phyloP scores from a whole-genome alignment of 23 red algal species.

The Chondrus crispus region DNA sequence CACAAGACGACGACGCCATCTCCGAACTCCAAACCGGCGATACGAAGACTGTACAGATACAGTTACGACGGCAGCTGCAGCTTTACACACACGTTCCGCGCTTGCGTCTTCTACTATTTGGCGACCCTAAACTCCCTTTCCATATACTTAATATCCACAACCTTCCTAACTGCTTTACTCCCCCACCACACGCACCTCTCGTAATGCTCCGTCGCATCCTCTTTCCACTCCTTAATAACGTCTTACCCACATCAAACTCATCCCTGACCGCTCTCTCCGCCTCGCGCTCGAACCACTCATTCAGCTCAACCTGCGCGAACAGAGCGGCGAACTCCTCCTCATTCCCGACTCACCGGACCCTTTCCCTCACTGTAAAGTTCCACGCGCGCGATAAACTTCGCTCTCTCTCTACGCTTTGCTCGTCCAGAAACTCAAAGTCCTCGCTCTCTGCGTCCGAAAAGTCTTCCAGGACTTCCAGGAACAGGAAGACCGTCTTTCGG shows the following conservation, averaged over 20 bases:
- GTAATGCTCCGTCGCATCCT: constrained; percentile 25
- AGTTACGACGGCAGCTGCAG: too few species aligned
- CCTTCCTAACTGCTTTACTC: background rate
- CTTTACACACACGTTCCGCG: too few species aligned
- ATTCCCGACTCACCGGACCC: constrained; percentile 47
- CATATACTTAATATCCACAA: background rate
- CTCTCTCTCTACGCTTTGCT: constrained; percentile 1
- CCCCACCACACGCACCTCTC: constrained; percentile 19
- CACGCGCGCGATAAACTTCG: background rate
- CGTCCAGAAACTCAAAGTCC: constrained; percentile 46
- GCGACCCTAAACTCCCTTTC: background rate
- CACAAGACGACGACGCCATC: too few species aligned
- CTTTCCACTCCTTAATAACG: constrained; percentile 19
- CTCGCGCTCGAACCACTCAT: constrained; percentile 35
- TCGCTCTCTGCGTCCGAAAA: constrained; percentile 53
- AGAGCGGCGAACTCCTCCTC: constrained; percentile 55
- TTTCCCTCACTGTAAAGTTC: constrained; percentile 9
- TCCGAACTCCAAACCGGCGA: too few species aligned
- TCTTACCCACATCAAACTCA: constrained; percentile 38
- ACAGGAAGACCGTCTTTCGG: constrained; percentile 30
- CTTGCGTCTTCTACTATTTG: background rate
- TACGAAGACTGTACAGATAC: too few species aligned
- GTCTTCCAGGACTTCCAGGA: constrained; percentile 33
- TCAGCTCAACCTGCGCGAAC: constrained; percentile 51
- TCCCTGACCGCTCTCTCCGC: background rate